Conservation (phyloP, 139 green algal genomes). For the Raphidocelis subcapitata region DNA sequence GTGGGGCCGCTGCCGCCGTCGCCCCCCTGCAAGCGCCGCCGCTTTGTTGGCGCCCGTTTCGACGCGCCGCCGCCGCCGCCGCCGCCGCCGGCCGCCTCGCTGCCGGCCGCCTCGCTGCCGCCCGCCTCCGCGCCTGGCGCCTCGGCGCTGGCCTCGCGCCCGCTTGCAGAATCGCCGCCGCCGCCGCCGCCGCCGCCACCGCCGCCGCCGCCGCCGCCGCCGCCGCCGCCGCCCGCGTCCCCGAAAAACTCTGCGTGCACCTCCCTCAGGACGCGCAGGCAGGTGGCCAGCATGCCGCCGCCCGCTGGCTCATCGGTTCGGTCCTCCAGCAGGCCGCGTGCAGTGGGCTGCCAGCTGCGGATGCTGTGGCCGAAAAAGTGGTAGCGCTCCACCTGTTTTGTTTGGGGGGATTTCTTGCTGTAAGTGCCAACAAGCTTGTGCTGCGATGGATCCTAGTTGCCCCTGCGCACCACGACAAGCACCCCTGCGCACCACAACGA, state of each 20-base stretch:
- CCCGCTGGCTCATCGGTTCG: slow-evolving; percentile 8
- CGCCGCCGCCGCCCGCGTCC: background rate
- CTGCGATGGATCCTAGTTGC: too few species aligned
- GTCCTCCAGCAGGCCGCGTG: slow-evolving; percentile 53
- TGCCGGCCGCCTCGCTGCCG: background rate
- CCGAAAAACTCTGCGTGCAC: slow-evolving; percentile 30
- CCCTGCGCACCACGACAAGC: too few species aligned
- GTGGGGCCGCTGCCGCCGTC: background rate
- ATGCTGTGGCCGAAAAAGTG: slow-evolving; percentile 83
- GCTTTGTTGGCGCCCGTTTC: too few species aligned
- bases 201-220: background rate
- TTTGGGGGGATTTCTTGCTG: too few species aligned
- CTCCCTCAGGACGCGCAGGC: slow-evolving; percentile 27
- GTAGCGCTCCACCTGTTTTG: slow-evolving; percentile 73
- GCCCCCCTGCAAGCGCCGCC: background rate
- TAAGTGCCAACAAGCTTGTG: too few species aligned
- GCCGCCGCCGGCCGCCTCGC: background rate
- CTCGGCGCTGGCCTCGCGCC: background rate
- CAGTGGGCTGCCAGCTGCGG: slow-evolving; percentile 30
- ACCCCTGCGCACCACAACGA: too few species aligned
- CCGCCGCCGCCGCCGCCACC: background rate
- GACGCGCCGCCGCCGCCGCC: too few species aligned
- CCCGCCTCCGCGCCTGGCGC: background rate
- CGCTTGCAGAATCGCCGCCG: too few species aligned
- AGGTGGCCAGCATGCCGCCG: slow-evolving; percentile 5